Evolutionary conservation across 1,284 basidiomycete species (phyloP), one percentile per base, ranked within the genome.

Genomic region (Veloboletus limbatus): DNA sequence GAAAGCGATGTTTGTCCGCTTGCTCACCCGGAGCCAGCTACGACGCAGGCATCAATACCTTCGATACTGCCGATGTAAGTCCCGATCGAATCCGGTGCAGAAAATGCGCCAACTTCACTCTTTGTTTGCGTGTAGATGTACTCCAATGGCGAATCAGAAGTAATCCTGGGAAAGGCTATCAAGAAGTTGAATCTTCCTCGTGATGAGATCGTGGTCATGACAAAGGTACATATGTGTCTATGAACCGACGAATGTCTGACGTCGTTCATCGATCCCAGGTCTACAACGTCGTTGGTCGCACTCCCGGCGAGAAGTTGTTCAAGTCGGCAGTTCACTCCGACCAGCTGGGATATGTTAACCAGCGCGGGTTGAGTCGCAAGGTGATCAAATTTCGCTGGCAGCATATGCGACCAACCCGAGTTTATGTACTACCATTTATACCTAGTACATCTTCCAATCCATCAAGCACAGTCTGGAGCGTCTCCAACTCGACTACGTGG

Each of bases 101-200:
- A n/a, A n/a, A n/a, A n/a, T n/a, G n/a, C n/a, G n/a, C n/a, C n/a
- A n/a, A n/a, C n/a, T n/a, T n/a, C n/a, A n/a, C n/a, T n/a, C n/a
- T n/a, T n/a, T n/a, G n/a, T n/a, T n/a, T n/a, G n/a, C n/a, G n/a
- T n/a, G n/a, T 34, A 79, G 77, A 68, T 73, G 3, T 91, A 91
- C 60, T 82, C 80, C 2, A 81, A 83, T 54, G 88, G 88, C 6
- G 65, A 73, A n/a, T 85, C 81, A 1, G 91, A 93, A 64, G 61
- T 77, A 21, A 79, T 89, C 50, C 74, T 92, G 28, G 89, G 91
- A 6, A 85, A 85, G 54, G 90, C 87, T 1, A 85, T 94, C 67
- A 87, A 85, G 56, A 58, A 84, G 53, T 73, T 80, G 50, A 67
- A 82, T 22, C 72, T 92, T 14, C 85, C 85, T 14, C 78, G 90